Conservation (phyloP, 2,329 filamentous ascomycete genomes). For the Dactylellina drechsleri region DNA sequence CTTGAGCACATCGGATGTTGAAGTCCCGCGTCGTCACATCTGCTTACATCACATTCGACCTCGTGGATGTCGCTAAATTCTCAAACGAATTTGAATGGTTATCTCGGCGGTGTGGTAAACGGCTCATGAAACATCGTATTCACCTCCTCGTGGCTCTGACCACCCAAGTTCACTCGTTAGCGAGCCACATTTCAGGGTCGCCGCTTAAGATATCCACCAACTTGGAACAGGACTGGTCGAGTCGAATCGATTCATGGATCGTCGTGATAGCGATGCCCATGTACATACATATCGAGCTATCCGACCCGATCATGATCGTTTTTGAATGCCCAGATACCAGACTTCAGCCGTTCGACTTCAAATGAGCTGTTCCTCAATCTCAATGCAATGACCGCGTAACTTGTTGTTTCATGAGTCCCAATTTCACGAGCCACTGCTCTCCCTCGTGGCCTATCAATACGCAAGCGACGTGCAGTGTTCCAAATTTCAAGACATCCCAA, state of each 20-base stretch:
- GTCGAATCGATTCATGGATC: neutral
- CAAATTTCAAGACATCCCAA: slow-evolving; percentile 47
- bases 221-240: no score
- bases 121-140: neutral
- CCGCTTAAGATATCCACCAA: no score
- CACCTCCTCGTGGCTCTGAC: neutral
- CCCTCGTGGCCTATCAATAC: slow-evolving; percentile 43
- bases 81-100: no score
- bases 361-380: no score
- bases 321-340: neutral
- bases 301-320: neutral
- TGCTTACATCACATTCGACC: no score
- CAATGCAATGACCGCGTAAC: slow-evolving; percentile 10
- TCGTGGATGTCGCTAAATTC: no score
- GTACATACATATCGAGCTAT: neutral
- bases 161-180: neutral
- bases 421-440: slow-evolving; percentile 11
- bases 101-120: no score
- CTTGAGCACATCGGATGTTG: no score
- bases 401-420: slow-evolving; percentile 12
- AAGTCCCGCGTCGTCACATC: no score
- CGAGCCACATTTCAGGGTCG: neutral
- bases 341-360: slow-evolving; percentile 3
- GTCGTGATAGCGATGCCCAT: neutral
- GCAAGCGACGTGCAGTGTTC: slow-evolving; percentile 32